Percentiles rank a stretch among this genome's conserved stretches.
These are phyloP conservation scores for Trapa incisa DNA, from an alignment of 345 rosid species.

Conservation along the genomic window DNA sequence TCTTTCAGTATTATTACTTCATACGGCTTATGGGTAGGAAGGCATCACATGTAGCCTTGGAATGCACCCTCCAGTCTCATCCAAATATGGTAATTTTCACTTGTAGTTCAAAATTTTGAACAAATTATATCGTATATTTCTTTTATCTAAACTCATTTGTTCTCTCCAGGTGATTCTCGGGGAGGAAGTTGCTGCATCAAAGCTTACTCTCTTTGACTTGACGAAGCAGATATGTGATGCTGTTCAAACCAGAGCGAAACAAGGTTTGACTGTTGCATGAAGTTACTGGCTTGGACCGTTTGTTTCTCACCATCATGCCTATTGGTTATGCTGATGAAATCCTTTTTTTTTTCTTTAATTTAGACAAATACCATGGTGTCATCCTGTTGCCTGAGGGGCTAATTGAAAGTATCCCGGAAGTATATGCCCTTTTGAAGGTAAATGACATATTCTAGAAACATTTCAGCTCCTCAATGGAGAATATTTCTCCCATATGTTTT, in stretches of 20 bases:
- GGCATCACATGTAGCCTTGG: slow-evolving; percentile 94
- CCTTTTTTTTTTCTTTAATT: slow-evolving; percentile 9
- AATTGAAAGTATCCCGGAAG: slow-evolving; percentile 94
- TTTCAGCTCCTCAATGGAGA: background rate
- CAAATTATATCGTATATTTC: background rate
- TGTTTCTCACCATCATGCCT: background rate
- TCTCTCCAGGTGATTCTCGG: slow-evolving; percentile 69
- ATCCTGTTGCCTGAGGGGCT: slow-evolving; percentile 95
- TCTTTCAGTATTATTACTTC: slow-evolving; percentile 81
- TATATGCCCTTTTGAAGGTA: slow-evolving; percentile 88
- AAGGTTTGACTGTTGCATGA: slow-evolving; percentile 33
- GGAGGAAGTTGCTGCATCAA: slow-evolving; percentile 98
- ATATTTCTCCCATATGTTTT: too few relatives aligned
- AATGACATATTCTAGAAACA: background rate
- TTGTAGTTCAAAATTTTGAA: background rate
- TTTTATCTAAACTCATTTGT: slow-evolving; percentile 1
- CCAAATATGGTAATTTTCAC: slow-evolving; percentile 62
- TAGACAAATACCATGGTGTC: slow-evolving; percentile 92
- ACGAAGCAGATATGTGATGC: slow-evolving; percentile 92
- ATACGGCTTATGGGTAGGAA: slow-evolving; percentile 96
- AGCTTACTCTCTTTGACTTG: slow-evolving; percentile 88
- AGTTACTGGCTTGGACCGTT: background rate
- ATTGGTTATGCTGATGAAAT: slow-evolving; percentile 15
- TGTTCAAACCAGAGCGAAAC: slow-evolving; percentile 79
- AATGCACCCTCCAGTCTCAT: slow-evolving; percentile 96